These are phyloP conservation scores for Suillus fuscotomentosus DNA, from an alignment of 768 basidiomycete species.

Conservation along the genomic window DNA sequence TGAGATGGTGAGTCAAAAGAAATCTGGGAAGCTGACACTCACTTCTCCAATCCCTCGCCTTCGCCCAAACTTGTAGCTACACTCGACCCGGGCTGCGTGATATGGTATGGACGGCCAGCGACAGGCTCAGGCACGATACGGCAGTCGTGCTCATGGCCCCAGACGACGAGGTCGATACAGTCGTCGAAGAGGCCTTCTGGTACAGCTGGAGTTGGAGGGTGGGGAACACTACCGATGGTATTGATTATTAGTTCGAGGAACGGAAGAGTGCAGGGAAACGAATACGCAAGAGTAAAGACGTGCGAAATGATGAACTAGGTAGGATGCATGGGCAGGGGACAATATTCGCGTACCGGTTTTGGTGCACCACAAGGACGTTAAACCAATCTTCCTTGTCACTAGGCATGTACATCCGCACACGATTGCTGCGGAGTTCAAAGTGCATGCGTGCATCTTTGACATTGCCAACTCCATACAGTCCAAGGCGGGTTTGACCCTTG, in stretches of 20 bases:
- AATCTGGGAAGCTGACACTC: slow-evolving; percentile 6
- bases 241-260: neutral
- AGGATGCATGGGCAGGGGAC: neutral
- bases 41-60: slow-evolving; percentile 94
- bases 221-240: slow-evolving; percentile 67
- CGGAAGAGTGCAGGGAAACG: neutral
- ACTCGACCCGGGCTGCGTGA: slow-evolving; percentile 93
- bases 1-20: neutral
- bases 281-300: neutral
- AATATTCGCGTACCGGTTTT: slow-evolving; percentile 70
- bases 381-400: slow-evolving; percentile 91
- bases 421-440: slow-evolving; percentile 89
- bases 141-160: slow-evolving; percentile 99
- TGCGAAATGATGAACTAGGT: neutral
- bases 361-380: slow-evolving; percentile 90
- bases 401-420: slow-evolving; percentile 97
- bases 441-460: slow-evolving; percentile 97
- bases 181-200: slow-evolving; percentile 98
- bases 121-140: slow-evolving; percentile 89
- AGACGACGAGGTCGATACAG: slow-evolving; percentile 87
- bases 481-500: slow-evolving; percentile 86
- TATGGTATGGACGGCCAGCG: slow-evolving; percentile 86
- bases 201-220: slow-evolving; percentile 91
- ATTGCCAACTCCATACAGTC: slow-evolving; percentile 94
- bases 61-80: slow-evolving; percentile 94